Evolutionary conservation across 2,329 filamentous ascomycete genomes (phyloP).

Genomic region (Xylaria arbuscula): DNA sequence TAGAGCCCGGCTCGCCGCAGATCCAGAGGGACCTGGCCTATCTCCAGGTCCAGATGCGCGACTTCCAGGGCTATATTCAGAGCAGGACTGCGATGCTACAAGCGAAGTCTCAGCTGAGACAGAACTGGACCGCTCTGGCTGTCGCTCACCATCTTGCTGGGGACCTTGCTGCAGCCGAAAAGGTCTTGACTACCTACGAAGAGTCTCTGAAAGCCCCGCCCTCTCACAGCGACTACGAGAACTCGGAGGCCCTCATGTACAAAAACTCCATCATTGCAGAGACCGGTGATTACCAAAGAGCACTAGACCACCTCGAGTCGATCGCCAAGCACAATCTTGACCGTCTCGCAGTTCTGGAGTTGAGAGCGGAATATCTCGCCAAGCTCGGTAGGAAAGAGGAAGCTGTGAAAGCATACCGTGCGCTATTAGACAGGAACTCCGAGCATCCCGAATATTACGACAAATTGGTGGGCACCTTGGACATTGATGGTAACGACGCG

Average conservation of each 20-base stretch:
- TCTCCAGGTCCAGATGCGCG: conserved; percentile 95
- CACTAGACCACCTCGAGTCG: conserved; percentile 85
- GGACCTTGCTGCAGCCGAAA: conserved; percentile 86
- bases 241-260: conserved; percentile 93
- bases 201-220: conserved; percentile 88
- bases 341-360: conserved; percentile 84
- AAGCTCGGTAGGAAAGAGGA: conserved; percentile 82
- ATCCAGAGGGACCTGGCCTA: conserved; percentile 94
- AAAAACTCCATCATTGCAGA: conserved; percentile 96
- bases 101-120: conserved; percentile 80
- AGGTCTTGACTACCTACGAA: conserved; percentile 90
- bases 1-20: conserved; percentile 93
- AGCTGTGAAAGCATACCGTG: conserved; percentile 82
- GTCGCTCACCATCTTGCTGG: conserved; percentile 93
- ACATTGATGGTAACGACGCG: conserved; percentile 68
- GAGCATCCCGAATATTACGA: conserved; percentile 91
- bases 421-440: conserved; percentile 84
- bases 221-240: conserved; percentile 83
- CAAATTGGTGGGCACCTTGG: conserved; percentile 76
- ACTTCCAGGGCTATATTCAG: conserved; percentile 92
- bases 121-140: conserved; percentile 98
- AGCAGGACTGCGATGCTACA: conserved; percentile 90
- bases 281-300: conserved; percentile 82
- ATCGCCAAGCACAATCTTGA: conserved; percentile 84
- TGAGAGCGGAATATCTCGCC: conserved; percentile 84